A percentile compares a stretch with the other conserved stretches of the same genome.
phyloP scores from a whole-genome alignment of 2,329 filamentous ascomycete species.

The Nemania sp. region DNA sequence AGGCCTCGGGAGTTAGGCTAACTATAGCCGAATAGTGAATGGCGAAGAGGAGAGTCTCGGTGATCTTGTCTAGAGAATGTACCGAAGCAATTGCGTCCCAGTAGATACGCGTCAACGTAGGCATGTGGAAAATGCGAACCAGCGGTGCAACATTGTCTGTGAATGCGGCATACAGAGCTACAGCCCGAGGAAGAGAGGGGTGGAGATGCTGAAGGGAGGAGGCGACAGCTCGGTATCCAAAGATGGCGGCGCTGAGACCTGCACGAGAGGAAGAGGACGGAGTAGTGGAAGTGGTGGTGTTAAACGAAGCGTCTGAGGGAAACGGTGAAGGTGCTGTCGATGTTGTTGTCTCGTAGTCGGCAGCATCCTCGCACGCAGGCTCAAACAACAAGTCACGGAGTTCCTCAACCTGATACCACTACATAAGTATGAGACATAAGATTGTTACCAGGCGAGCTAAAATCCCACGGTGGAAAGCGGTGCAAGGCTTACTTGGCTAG shows the following conservation, averaged over 20 bases:
- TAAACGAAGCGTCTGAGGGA: constrained; percentile 5
- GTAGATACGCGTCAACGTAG: constrained; percentile 42
- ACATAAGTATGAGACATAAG: constrained; percentile 3
- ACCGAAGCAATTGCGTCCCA: constrained; percentile 40
- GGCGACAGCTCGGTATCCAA: constrained; percentile 40
- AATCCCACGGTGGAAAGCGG: neutral
- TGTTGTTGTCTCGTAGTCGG: neutral
- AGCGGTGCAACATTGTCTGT: constrained; percentile 43
- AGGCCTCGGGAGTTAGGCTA: constrained; percentile 61
- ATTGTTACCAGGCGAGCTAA: neutral
- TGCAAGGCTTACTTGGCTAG: constrained; percentile 43
- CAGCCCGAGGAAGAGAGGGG: constrained; percentile 35
- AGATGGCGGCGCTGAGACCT: constrained; percentile 37
- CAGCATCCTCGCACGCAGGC: constrained; percentile 19
- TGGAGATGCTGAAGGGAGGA: constrained; percentile 40
- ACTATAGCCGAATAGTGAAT: constrained; percentile 71
- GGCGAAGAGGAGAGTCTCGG: constrained; percentile 62
- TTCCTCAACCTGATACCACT: constrained; percentile 28
- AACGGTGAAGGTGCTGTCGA: constrained; percentile 5
- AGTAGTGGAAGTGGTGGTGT: constrained; percentile 3
- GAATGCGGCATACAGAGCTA: constrained; percentile 39
- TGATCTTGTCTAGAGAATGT: constrained; percentile 52
- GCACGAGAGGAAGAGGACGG: neutral
- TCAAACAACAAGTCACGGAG: constrained; percentile 38
- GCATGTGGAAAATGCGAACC: constrained; percentile 48